Evolutionary conservation across 768 basidiomycete genomes (phyloP), one percentile per base, ranked within the genome.

Genomic region (Hygrophoropsis aurantiaca): DNA sequence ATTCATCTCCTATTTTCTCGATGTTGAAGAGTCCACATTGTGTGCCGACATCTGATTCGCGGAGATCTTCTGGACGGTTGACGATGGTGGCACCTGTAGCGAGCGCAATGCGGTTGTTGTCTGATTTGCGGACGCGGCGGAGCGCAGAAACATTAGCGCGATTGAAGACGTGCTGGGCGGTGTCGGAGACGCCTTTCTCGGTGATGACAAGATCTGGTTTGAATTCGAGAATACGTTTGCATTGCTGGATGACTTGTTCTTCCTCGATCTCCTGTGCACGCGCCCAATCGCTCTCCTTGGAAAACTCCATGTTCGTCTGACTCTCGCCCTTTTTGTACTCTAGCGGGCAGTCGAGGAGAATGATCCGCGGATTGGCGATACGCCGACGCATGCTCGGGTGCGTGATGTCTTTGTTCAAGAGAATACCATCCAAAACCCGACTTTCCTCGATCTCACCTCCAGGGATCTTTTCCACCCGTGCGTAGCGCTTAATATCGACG

Each of bases 241-340:
- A 92, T 70, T 95, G 79, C 18, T 74, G 61, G 74, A 94, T 92
- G 58, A 98, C 85, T 66, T 97, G 94, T 69, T 98, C 92, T 70
- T 99, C 97, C 73, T 98, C 97, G 49, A 97, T 90, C 62, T 89
- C 82, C 67, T 94, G 87, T 20, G 92, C 87, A 39, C 91, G 73
- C 44, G 86, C 84, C 91, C 94, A 99, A 63, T 99, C 94, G 16
- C 77, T 75, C 72, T 94, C 94, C 69, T 91, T 92, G 36, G 85
- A 85, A 55, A 98, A 93, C 71, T 97, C 95, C 78, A 98, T 98
- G 65, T 97, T 97, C 50, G 97, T 98, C 70, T 99, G 97, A 47
- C 80, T 84, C 74, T 98, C 97, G 21, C 95, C 95, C 76, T 98
- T 98, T 74, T 98, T 99, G 74, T 99, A 98, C 72, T 98, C 95